Evolutionary conservation across 306 rosid genomes (phyloP).

Genomic region (Macrotyloma uniflorum): DNA sequence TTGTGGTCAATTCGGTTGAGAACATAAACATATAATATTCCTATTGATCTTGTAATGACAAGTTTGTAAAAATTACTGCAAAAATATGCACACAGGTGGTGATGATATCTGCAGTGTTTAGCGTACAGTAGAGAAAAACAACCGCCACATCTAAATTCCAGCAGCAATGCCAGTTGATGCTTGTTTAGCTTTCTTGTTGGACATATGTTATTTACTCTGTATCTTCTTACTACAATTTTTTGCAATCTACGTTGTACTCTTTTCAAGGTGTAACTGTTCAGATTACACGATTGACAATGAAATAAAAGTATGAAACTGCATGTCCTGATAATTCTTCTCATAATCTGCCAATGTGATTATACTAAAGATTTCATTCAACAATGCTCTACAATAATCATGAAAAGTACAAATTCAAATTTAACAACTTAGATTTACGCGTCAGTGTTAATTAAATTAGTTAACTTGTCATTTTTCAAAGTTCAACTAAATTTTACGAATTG

Average conservation of each 20-base stretch:
- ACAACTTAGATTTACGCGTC: too few species aligned
- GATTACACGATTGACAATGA: not conserved
- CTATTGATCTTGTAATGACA: not conserved
- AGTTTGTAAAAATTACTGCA: not conserved
- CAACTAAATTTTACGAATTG: too few species aligned
- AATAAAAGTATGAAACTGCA: not conserved
- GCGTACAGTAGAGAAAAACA: not conserved
- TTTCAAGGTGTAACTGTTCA: not conserved
- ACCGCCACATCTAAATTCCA: not conserved
- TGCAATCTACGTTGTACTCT: not conserved
- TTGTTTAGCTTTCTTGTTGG: not conserved
- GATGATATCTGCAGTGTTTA: not conserved
- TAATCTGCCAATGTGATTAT: not conserved
- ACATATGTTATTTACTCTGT: not conserved
- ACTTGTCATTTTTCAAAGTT: too few species aligned
- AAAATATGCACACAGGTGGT: not conserved
- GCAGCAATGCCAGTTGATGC: not conserved
- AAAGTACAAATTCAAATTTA: too few species aligned
- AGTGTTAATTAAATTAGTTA: too few species aligned
- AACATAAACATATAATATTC: slow-evolving; percentile 2
- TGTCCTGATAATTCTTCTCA: not conserved
- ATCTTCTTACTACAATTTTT: not conserved
- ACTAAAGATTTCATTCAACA: too few species aligned
- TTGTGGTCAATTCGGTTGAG: not conserved
- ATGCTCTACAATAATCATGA: too few species aligned